These are phyloP conservation scores for Exsudoporus frostii DNA, from an alignment of 768 basidiomycete genomes.

Conservation along the genomic window DNA sequence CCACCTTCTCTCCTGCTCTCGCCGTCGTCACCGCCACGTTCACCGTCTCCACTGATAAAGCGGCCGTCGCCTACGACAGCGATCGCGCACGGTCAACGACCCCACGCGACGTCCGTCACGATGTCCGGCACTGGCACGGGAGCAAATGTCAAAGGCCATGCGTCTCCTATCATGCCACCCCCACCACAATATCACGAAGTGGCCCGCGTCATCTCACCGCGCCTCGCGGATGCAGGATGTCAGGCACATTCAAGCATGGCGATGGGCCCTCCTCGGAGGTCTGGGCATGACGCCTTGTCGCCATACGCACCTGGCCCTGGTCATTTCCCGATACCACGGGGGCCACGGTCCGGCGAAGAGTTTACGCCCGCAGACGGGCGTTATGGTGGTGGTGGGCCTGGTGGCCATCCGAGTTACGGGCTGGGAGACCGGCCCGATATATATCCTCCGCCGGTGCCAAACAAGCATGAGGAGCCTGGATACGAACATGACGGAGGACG, in stretches of 20 bases:
- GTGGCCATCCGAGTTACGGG: not conserved
- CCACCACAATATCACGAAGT: slow-evolving; percentile 23
- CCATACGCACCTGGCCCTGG: not conserved
- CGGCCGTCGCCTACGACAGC: slow-evolving; percentile 14
- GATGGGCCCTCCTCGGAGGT: slow-evolving; percentile 16
- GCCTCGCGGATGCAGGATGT: slow-evolving; percentile 25
- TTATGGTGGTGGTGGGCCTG: not conserved
- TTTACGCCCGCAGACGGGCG: slow-evolving; percentile 7
- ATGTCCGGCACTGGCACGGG: not conserved
- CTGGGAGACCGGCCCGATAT: slow-evolving; percentile 7
- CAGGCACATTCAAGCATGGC: slow-evolving; percentile 19
- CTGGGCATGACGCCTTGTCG: slow-evolving; percentile 11
- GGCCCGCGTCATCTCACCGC: slow-evolving; percentile 2
- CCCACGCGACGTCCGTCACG: not conserved
- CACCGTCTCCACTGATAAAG: slow-evolving; percentile 8
- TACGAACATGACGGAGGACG: not conserved
- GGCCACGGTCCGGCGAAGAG: slow-evolving; percentile 13
- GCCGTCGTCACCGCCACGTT: slow-evolving; percentile 12
- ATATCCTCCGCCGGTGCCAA: not conserved
- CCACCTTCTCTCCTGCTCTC: slow-evolving; percentile 13
- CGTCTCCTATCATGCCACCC: slow-evolving; percentile 11
- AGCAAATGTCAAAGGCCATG: slow-evolving; percentile 6
- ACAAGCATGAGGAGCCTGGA: slow-evolving; percentile 3
- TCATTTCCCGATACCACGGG: slow-evolving; percentile 1
- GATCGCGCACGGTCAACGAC: slow-evolving; percentile 7